Conservation (phyloP, 768 basidiomycete species). For the Psilocybe tampanensis region DNA sequence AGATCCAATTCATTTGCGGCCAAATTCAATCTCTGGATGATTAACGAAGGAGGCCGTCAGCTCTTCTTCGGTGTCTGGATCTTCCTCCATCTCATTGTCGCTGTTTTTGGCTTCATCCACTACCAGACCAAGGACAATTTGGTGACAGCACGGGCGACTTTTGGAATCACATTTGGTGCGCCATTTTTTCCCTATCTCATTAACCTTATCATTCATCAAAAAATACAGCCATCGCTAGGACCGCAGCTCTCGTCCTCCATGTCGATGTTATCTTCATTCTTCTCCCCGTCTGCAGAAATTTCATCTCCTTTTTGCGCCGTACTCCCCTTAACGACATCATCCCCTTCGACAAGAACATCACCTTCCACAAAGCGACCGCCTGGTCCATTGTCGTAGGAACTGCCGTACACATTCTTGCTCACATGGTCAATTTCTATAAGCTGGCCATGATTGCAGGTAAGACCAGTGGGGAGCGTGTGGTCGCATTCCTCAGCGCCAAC, state of each 20-base stretch:
- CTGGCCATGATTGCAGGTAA: conserved; percentile 60
- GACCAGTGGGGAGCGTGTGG: conserved; percentile 54
- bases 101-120: conserved; percentile 74
- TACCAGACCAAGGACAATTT: conserved; percentile 84
- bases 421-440: conserved; percentile 83
- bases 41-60: conserved; percentile 84
- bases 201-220: not conserved
- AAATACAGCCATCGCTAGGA: conserved; percentile 74
- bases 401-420: conserved; percentile 76
- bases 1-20: conserved; percentile 45
- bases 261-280: conserved; percentile 93
- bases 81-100: conserved; percentile 78
- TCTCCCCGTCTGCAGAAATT: conserved; percentile 93
- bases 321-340: conserved; percentile 86
- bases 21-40: conserved; percentile 81
- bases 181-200: conserved; percentile 41
- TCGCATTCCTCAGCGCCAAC: conserved; percentile 78
- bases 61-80: conserved; percentile 84
- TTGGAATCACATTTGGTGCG: conserved; percentile 80
- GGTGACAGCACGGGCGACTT: conserved; percentile 60
- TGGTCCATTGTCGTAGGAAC: conserved; percentile 87
- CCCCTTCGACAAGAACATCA: conserved; percentile 92
- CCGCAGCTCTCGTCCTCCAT: conserved; percentile 88
- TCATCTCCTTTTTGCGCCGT: conserved; percentile 85
- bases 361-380: conserved; percentile 87